phyloP scores from a whole-genome alignment of 768 basidiomycete genomes.

The Suillus spraguei region DNA sequence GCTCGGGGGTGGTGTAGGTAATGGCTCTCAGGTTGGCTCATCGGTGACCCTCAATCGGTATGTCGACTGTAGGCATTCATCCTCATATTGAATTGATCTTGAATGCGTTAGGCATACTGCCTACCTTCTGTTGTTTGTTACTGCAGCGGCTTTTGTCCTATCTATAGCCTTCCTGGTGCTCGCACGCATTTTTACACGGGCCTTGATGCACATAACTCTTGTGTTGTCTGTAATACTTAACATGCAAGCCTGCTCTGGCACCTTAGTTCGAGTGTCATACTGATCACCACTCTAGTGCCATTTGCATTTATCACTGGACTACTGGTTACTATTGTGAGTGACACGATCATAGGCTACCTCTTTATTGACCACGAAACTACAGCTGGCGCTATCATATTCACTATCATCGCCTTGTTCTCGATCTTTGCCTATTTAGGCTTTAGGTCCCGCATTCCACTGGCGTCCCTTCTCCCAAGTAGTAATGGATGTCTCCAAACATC shows the following conservation, averaged over 20 bases:
- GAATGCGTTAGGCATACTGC: constrained; percentile 57
- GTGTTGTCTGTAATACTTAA: constrained; percentile 63
- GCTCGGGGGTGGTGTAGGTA: constrained; percentile 72
- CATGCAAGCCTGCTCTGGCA: constrained; percentile 47
- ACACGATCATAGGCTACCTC: constrained; percentile 22
- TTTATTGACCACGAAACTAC: constrained; percentile 9
- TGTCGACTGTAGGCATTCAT: constrained; percentile 19
- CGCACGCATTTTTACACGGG: constrained; percentile 68
- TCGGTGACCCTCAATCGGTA: constrained; percentile 68
- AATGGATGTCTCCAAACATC: constrained; percentile 85
- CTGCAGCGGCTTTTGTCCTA: constrained; percentile 66
- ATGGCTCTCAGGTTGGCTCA: constrained; percentile 49
- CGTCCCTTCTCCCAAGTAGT: constrained; percentile 78
- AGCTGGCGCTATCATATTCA: constrained; percentile 87
- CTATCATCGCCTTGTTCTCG: constrained; percentile 75
- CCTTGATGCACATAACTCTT: constrained; percentile 79
- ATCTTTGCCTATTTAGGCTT: constrained; percentile 76
- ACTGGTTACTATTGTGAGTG: constrained; percentile 67
- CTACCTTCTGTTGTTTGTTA: constrained; percentile 75
- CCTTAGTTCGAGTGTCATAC: constrained; percentile 3
- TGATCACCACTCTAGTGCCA: constrained; percentile 46
- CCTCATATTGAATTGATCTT: neutral
- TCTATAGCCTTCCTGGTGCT: constrained; percentile 71
- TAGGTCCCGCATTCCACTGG: constrained; percentile 74
- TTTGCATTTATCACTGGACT: constrained; percentile 77